These are phyloP conservation scores for Aureobasidium subglaciale DNA, from an alignment of 2,329 filamentous ascomycete species.

Conservation along the genomic window DNA sequence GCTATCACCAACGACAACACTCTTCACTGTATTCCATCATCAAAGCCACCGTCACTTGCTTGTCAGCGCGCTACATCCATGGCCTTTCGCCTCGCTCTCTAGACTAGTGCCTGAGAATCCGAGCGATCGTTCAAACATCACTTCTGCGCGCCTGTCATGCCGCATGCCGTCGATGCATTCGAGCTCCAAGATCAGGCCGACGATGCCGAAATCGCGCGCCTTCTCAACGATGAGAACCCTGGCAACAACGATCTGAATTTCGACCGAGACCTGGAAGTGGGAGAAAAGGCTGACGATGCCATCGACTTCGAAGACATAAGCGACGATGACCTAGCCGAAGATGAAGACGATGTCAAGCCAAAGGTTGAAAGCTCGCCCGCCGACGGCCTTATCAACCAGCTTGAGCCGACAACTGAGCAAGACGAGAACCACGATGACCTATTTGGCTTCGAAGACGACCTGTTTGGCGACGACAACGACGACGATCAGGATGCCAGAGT, in stretches of 20 bases:
- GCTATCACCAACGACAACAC: not conserved
- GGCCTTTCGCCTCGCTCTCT: not conserved
- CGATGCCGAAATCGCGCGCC: slow-evolving; percentile 25
- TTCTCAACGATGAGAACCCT: slow-evolving; percentile 23
- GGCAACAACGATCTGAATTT: slow-evolving; percentile 24
- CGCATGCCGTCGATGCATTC: slow-evolving; percentile 30
- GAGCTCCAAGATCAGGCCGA: slow-evolving; percentile 21
- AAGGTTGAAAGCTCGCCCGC: not conserved
- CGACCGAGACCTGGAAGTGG: slow-evolving; percentile 35
- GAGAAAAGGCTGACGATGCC: slow-evolving; percentile 85
- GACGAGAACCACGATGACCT: slow-evolving; percentile 14
- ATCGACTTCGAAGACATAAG: slow-evolving; percentile 86
- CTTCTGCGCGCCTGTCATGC: slow-evolving; percentile 25
- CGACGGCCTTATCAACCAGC: not conserved
- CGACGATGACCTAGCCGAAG: slow-evolving; percentile 83
- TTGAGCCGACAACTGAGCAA: not conserved
- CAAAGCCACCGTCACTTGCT: not conserved
- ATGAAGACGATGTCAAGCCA: slow-evolving; percentile 47
- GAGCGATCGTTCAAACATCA: not conserved
- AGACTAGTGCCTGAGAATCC: not conserved
- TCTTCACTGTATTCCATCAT: not conserved
- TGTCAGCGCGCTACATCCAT: not conserved
- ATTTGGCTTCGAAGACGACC: slow-evolving; percentile 51
- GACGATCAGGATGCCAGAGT: slow-evolving; percentile 12
- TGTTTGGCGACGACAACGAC: slow-evolving; percentile 57